Percentiles rank a stretch among this genome's conserved stretches.
Conservation (phyloP, 2,329 filamentous ascomycete species). For the Pestalotiopsis sp. region DNA sequence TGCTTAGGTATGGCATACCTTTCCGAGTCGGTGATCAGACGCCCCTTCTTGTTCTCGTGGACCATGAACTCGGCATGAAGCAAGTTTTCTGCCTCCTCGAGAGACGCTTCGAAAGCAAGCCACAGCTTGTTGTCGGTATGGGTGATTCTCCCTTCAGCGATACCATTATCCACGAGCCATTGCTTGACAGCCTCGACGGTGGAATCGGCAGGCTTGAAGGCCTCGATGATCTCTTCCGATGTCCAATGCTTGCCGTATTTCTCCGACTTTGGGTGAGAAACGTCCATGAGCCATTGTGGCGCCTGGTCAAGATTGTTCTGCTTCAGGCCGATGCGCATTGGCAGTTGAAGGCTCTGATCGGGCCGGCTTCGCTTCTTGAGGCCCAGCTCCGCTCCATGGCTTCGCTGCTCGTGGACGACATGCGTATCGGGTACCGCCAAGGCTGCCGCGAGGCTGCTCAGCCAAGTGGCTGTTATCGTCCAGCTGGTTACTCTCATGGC, state of each 20-base stretch:
- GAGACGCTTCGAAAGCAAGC: slow-evolving; percentile 6
- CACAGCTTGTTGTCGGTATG: slow-evolving; percentile 5
- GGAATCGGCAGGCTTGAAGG: neutral
- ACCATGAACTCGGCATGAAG: slow-evolving; percentile 28
- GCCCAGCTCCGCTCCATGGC: too few species aligned
- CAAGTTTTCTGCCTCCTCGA: slow-evolving; percentile 31
- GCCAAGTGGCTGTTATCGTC: neutral
- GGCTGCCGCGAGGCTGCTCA: slow-evolving; percentile 1
- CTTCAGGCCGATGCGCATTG: slow-evolving; percentile 33
- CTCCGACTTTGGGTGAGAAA: neutral
- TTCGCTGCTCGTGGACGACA: slow-evolving; percentile 3
- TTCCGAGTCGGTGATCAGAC: slow-evolving; percentile 9
- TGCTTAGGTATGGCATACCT: slow-evolving; percentile 23
- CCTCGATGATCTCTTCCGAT: slow-evolving; percentile 2
- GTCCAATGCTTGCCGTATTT: slow-evolving; percentile 9
- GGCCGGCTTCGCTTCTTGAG: neutral
- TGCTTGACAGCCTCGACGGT: slow-evolving; percentile 6
- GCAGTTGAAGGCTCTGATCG: slow-evolving; percentile 16
- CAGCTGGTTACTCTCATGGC: slow-evolving; percentile 5
- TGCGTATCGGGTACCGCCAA: neutral
- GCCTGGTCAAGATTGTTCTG: slow-evolving; percentile 26
- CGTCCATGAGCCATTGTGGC: slow-evolving; percentile 7
- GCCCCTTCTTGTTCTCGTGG: slow-evolving; percentile 5
- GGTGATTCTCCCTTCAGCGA: slow-evolving; percentile 1
- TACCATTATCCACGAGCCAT: slow-evolving; percentile 4